Evolutionary conservation across 805 yeast genomes (phyloP), one percentile per base, ranked within the genome.

Genomic region (Schwanniomyces pseudopolymorphus): DNA sequence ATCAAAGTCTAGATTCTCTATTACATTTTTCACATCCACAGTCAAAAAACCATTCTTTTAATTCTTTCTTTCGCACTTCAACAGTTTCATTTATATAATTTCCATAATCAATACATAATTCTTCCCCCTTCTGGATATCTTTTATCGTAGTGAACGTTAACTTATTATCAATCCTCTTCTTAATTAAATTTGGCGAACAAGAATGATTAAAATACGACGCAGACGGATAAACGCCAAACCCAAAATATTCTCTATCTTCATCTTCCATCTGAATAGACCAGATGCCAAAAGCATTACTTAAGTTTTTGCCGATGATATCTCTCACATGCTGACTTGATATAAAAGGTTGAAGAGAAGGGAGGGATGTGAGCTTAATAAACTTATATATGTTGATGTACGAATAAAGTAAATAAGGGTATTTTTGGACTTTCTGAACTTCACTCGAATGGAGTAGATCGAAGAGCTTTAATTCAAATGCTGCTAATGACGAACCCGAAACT

Each of bases 161-260:
- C n/a, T 54, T 54, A 16, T 72, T 63, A 0, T 66, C 66, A 1
- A 49, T 45, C 36, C 85, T 64, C n/a, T 49, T 57, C 51, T 82
- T 83, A 11, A 55, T 57, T 17, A 83, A 51, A 50, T 81, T 81
- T n/a, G 85, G 85, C 1, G 54, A 60, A 60, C 89, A 84, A 3
- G 85, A 79, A 58, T 84, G 89, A 56, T 84, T 84, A 71, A 84
- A 84, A 53, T 69, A 83, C 2, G 89, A 84, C 0, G 84, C 87
- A 24, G 77, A 74, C 0, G 88, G 86, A 47, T 72, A 79, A 2
- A 84, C 72, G 33, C 79, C 74, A 51, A 80, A 80, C 0, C 89
- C 89, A 42, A 82, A 69, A 52, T 77, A 81, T 47, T 80, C 85
- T 26, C 61, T 59, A 33, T 74, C 75, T 48, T 79, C 85, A 3